These are phyloP conservation scores for Cutaneotrichosporon curvatum DNA, from an alignment of 1,284 basidiomycete species.

Conservation along the genomic window DNA sequence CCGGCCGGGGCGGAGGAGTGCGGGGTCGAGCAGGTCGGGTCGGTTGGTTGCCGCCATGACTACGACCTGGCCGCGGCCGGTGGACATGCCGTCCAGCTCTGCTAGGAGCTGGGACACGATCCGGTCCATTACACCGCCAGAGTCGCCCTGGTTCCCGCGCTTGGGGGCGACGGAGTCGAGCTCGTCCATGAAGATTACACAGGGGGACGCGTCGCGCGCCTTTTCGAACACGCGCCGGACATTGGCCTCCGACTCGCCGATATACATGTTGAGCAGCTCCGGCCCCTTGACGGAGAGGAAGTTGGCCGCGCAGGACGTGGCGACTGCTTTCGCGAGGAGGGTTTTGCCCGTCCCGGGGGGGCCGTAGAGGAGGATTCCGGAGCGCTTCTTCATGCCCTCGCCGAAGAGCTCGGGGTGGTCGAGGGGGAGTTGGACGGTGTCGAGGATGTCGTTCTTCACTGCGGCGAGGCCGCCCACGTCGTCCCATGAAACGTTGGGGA, in stretches of 20 bases:
- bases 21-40: slow-evolving; percentile 90
- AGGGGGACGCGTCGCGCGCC: slow-evolving; percentile 81
- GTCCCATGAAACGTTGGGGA: slow-evolving; percentile 95
- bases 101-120: slow-evolving; percentile 95
- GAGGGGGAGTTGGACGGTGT: slow-evolving; percentile 92
- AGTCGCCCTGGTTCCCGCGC: slow-evolving; percentile 88
- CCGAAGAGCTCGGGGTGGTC: slow-evolving; percentile 91
- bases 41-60: slow-evolving; percentile 98
- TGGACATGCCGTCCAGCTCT: slow-evolving; percentile 86
- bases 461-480: slow-evolving; percentile 87
- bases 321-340: slow-evolving; percentile 66
- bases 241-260: slow-evolving; percentile 96
- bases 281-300: slow-evolving; percentile 97
- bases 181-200: slow-evolving; percentile 97
- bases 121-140: slow-evolving; percentile 94
- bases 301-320: slow-evolving; percentile 83
- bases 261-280: slow-evolving; percentile 94
- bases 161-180: slow-evolving; percentile 94
- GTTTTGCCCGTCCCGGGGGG: slow-evolving; percentile 95
- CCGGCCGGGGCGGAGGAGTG: slow-evolving; percentile 83
- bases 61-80: slow-evolving; percentile 61
- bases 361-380: slow-evolving; percentile 69
- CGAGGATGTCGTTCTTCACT: slow-evolving; percentile 90
- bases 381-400: slow-evolving; percentile 89
- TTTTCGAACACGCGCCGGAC: slow-evolving; percentile 86